A percentile compares a stretch with the other conserved stretches of the same genome.
phyloP scores from a whole-genome alignment of 495 filamentous ascomycete species.

The Penicillium soppii region DNA sequence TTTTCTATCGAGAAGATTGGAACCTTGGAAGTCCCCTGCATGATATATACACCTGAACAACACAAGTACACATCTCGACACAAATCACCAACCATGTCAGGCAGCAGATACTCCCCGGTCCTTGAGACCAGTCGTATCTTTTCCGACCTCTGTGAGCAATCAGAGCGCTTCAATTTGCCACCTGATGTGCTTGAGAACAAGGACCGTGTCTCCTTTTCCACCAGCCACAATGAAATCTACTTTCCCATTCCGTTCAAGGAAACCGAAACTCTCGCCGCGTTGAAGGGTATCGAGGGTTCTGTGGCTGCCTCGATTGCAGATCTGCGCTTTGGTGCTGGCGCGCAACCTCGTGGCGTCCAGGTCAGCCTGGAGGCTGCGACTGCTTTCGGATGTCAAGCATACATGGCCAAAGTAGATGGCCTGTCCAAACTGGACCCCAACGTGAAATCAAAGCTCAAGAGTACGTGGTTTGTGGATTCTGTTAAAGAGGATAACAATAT shows the following conservation, averaged over 20 bases:
- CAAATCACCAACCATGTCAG: slow-evolving; percentile 7
- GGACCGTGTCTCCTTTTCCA: slow-evolving; percentile 40
- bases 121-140: slow-evolving; percentile 46
- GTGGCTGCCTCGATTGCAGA: slow-evolving; percentile 64
- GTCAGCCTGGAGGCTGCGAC: slow-evolving; percentile 64
- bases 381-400: slow-evolving; percentile 69
- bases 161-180: slow-evolving; percentile 38
- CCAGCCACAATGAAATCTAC: slow-evolving; percentile 43
- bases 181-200: slow-evolving; percentile 32
- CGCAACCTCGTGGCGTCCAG: slow-evolving; percentile 44
- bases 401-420: slow-evolving; percentile 70
- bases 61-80: neutral
- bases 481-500: slow-evolving; percentile 7
- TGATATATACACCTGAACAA: neutral
- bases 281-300: slow-evolving; percentile 70
- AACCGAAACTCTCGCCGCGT: slow-evolving; percentile 63
- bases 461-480: slow-evolving; percentile 36
- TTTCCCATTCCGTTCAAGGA: slow-evolving; percentile 71
- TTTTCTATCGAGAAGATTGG: slow-evolving; percentile 2
- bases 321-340: slow-evolving; percentile 44
- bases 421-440: slow-evolving; percentile 60
- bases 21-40: too few relatives aligned
- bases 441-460: slow-evolving; percentile 61
- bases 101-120: slow-evolving; percentile 37
- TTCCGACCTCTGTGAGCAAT: slow-evolving; percentile 38